Base-by-base conservation (phyloP, 1,139 yeast genomes). In the Kluyveromyces sp. region DNA sequence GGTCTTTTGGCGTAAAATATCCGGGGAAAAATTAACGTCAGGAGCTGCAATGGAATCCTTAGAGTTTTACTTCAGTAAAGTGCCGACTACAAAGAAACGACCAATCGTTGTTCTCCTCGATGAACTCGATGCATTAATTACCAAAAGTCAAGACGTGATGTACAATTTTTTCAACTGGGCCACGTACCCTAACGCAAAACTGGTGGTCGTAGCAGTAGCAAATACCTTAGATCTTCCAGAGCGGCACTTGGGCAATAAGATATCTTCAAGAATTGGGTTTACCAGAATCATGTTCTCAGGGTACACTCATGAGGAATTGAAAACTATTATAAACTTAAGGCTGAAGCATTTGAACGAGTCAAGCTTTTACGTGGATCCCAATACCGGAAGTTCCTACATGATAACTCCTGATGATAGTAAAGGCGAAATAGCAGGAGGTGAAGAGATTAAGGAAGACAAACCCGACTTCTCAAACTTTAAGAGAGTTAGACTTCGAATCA, bases 121-220 rank as follows among this genome's bases (percentile, higher is more conserved):
- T 64, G 99, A 92, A 61, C 69, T 92, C 49, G 99, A 92, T 63
- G 96, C 92, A 58, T 71, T 94, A 46, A 92, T 89, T 13, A 82
- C 92, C 3, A 83, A 79, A 49, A 82, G 80, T 48, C 96, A 88
- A 60, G 80, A 81, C 41, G 94, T 92, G 39, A 82, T 92, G 84
- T 94, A 92, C 67, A 94, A 92, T 60, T 87, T 94, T 57, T 88
- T 92, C 72, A 89, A 94, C 64, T 92, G 99, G 99, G 96, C 98
- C 4, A 80, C 95, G 0, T 80, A 85, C 55, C 69, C 76, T 12
- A 71, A 80, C 51, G 88, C 97, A 2, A 83, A 82, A 55, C 69
- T 92, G 41, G 78, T 92, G 45, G 95, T 94, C 1, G 73, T 92
- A 40, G 97, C 97, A 0, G 89, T 92, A 28, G 97, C 97, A 6